Base-by-base conservation (phyloP, 345 rosid species). In the Syzygium aromaticum region DNA sequence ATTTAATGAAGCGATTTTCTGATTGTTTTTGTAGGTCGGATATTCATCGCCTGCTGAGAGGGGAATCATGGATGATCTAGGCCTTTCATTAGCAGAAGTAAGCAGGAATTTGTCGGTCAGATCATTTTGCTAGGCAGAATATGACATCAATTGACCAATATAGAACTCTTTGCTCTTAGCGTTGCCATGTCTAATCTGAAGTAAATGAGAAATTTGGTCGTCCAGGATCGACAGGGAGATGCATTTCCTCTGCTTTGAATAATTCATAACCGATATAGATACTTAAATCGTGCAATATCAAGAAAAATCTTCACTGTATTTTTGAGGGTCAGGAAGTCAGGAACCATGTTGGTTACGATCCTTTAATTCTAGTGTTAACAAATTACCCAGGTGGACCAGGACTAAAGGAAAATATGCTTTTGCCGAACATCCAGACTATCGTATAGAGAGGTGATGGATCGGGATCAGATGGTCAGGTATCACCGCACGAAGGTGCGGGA, bases 41-140 rank as follows among this genome's bases (percentile, higher is more conserved):
- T 90, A 86, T 87, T 92, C 96, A 51, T 92, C 95, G 4, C 94
- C 93, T 11, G 93, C 95, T 8, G 88, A 92, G 90, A 46, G 86
- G 0, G 93, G 91, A 86, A 92, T 92, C 77, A 61, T 88, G 56
- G 88, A 87, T 7, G 94, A 92, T 25, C 80, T 91, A 38, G 87
- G 85, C 90, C 84, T 89, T 46, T 89, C 92, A 5, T 23, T 82
- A 17, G 87, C 90, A 3, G 86, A 88, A 38, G 91, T 88, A 57
- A 87, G 73, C 80, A 22, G 40, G 51, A 27, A 28, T 8, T 59
- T 46, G 61, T 61, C n/a, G 1, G 33, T 61, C 51, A 38, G 23
- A 19, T 43, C 11, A 85, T 85, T 53, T 54, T 7, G 28, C 51
- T 28, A 2, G 22, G 40, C 77, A 64, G 77, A 28, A 28, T 7